Percentiles rank a stretch among this genome's conserved stretches.
These are phyloP conservation scores for Antarctomyces pellizariae DNA, from an alignment of 495 filamentous ascomycete genomes.

Conservation along the genomic window DNA sequence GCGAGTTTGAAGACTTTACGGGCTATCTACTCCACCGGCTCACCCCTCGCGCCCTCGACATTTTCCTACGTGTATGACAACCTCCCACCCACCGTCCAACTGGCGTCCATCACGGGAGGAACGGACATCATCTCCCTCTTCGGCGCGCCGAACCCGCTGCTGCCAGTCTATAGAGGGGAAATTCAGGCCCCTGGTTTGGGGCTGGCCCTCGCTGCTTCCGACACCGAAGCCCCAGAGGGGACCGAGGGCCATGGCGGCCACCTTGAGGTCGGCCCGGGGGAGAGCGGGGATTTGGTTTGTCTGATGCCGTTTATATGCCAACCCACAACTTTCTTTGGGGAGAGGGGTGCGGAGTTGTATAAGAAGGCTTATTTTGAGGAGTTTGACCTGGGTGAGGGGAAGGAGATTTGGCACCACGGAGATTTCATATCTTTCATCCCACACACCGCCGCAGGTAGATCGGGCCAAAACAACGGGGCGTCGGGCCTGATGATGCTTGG, in stretches of 20 bases:
- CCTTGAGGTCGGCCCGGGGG: conserved; percentile 31
- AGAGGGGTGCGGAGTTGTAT: conserved; percentile 45
- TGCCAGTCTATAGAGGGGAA: conserved; percentile 72
- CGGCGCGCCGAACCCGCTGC: conserved; percentile 59
- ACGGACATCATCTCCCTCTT: conserved; percentile 89
- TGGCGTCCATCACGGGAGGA: conserved; percentile 52
- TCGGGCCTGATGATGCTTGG: conserved; percentile 50
- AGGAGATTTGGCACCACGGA: conserved; percentile 93
- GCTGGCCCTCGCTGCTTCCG: conserved; percentile 66
- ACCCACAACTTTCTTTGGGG: conserved; percentile 71
- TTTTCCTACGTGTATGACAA: conserved; percentile 71
- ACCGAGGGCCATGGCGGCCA: too few relatives aligned
- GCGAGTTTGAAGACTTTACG: conserved; percentile 32
- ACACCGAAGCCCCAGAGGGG: conserved; percentile 40
- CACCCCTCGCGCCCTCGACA: conserved; percentile 75
- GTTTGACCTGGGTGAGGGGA: conserved; percentile 27
- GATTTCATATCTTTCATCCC: conserved; percentile 70
- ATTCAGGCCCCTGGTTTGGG: conserved; percentile 79
- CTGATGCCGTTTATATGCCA: conserved; percentile 71
- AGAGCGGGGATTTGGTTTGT: conserved; percentile 83
- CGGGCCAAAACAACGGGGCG: too few relatives aligned
- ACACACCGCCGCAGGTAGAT: conserved; percentile 32
- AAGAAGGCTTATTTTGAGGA: conserved; percentile 66
- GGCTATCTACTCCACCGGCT: conserved; percentile 85
- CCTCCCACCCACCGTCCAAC: conserved; percentile 35